phyloP scores from a whole-genome alignment of 257 asterid genomes.

The Scutellaria barbata region DNA sequence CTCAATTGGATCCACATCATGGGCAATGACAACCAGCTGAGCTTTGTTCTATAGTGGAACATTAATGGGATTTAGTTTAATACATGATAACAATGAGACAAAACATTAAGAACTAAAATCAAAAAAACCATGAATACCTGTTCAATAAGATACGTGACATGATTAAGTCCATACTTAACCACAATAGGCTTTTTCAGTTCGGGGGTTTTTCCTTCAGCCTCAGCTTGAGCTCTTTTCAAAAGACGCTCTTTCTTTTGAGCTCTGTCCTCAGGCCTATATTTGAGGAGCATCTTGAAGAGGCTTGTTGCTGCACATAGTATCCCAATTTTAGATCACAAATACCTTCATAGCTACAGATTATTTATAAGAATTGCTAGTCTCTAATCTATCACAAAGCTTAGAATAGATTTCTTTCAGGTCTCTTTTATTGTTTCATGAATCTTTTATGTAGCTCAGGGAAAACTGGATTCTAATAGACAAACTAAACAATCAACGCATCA shows the following conservation, averaged over 20 bases:
- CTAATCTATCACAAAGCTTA: too few relatives aligned
- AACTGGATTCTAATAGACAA: too few relatives aligned
- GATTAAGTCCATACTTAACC: conserved; percentile 67
- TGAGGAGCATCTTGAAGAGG: conserved; percentile 61
- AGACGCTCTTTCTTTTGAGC: conserved; percentile 65
- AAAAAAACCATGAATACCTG: conserved; percentile 39
- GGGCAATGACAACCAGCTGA: conserved; percentile 64
- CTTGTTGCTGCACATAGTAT: conserved; percentile 43
- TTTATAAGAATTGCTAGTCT: too few relatives aligned
- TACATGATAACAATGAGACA: neutral
- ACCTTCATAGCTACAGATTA: neutral
- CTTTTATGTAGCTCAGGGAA: too few relatives aligned
- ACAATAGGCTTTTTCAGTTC: conserved; percentile 61
- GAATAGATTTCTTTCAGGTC: too few relatives aligned
- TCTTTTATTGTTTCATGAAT: too few relatives aligned
- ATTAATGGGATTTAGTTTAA: neutral
- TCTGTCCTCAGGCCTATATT: conserved; percentile 64
- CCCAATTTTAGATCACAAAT: neutral
- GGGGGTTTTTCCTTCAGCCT: conserved; percentile 55
- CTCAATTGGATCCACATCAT: conserved; percentile 70
- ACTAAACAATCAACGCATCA: too few relatives aligned
- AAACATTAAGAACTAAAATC: neutral
- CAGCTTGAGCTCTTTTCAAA: conserved; percentile 66
- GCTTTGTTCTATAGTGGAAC: conserved; percentile 55
- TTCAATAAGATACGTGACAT: conserved; percentile 61